Evolutionary conservation across 1,139 yeast genomes (phyloP).

Genomic region (Blastobotrys raffinosifermentans): DNA sequence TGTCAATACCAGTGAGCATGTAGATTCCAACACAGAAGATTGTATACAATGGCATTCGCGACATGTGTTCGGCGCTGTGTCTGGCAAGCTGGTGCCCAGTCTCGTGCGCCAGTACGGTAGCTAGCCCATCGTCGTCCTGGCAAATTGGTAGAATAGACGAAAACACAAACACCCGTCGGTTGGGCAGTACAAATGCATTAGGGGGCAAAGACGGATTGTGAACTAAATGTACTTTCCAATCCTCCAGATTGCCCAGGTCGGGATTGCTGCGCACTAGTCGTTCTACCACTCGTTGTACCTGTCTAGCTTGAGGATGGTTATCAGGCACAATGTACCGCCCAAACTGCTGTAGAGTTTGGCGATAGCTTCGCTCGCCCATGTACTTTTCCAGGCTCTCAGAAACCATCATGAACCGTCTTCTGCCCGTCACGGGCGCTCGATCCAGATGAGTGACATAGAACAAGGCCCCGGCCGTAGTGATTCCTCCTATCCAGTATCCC

Average conservation of each 20-base stretch:
- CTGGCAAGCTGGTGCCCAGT: slow-evolving; percentile 90
- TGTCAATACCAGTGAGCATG: slow-evolving; percentile 46
- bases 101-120: slow-evolving; percentile 90
- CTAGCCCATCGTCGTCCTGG: slow-evolving; percentile 79
- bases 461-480: slow-evolving; percentile 29
- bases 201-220: slow-evolving; percentile 69
- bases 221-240: slow-evolving; percentile 83
- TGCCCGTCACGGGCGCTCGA: slow-evolving; percentile 75
- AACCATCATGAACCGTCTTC: slow-evolving; percentile 68
- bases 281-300: slow-evolving; percentile 56
- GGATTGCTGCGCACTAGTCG: slow-evolving; percentile 44
- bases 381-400: slow-evolving; percentile 59
- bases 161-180: slow-evolving; percentile 91
- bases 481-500: slow-evolving; percentile 29
- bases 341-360: slow-evolving; percentile 44
- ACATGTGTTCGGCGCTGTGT: slow-evolving; percentile 76
- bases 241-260: slow-evolving; percentile 24
- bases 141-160: slow-evolving; percentile 75
- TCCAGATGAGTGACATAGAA: slow-evolving; percentile 63
- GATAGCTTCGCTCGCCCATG: slow-evolving; percentile 67
- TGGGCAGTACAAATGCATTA: slow-evolving; percentile 92
- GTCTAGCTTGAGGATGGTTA: slow-evolving; percentile 39
- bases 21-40: slow-evolving; percentile 46
- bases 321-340: slow-evolving; percentile 34
- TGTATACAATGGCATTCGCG: slow-evolving; percentile 42